phyloP scores from a whole-genome alignment of 768 basidiomycete genomes.

The Cyathus striatus region DNA sequence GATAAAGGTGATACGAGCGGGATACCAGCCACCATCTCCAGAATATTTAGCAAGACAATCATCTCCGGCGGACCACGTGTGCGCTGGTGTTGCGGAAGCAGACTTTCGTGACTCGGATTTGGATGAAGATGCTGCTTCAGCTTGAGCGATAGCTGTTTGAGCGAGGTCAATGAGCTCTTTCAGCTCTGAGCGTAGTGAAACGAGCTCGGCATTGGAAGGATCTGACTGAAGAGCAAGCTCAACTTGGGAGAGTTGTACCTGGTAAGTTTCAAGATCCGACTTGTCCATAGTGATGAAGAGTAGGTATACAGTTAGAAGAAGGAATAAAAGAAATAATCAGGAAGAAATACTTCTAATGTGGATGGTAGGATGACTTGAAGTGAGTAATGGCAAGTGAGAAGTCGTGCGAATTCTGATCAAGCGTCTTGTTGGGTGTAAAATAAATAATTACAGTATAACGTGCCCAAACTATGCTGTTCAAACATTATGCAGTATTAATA shows the following conservation, averaged over 20 bases:
- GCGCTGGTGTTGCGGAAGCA: conserved; percentile 39
- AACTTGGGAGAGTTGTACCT: conserved; percentile 87
- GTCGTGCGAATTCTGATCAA: no score
- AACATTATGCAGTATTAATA: no score
- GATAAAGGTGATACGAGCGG: conserved; percentile 81
- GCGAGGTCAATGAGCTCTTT: conserved; percentile 81
- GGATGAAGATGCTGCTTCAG: conserved; percentile 56
- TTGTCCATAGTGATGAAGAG: conserved; percentile 43
- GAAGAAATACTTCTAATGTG: no score
- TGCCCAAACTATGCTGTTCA: no score
- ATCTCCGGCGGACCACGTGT: conserved; percentile 75
- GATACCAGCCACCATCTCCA: conserved; percentile 80
- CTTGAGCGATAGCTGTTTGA: conserved; percentile 63
- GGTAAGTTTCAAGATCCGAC: conserved; percentile 83
- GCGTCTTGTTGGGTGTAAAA: no score
- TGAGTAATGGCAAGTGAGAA: not conserved
- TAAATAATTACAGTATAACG: no score
- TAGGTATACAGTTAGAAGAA: not conserved
- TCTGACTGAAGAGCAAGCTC: conserved; percentile 74
- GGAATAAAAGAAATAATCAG: no score
- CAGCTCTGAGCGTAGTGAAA: conserved; percentile 70
- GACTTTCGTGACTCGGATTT: conserved; percentile 59
- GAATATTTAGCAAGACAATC: conserved; percentile 87
- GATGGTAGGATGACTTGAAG: not conserved
- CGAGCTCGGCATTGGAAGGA: conserved; percentile 68